Base-by-base conservation (phyloP, 1,139 yeast species). In the Yamadazyma diddensiae region DNA sequence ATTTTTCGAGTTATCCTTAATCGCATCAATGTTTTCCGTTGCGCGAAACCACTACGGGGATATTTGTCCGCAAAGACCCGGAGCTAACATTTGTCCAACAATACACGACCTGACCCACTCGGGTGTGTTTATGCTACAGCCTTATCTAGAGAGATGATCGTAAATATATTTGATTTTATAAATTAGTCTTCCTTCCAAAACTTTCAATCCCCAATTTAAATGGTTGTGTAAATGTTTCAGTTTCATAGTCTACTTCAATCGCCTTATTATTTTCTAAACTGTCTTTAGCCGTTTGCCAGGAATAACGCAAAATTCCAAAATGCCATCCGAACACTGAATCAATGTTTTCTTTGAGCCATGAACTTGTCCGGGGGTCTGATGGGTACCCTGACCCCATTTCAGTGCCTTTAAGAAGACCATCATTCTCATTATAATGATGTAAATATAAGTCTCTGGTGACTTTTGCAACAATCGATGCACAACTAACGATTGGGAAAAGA, bases 391-490 rank as follows among this genome's bases (percentile, higher is more conserved):
- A 84, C 0, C 97, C 97, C 59, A 90, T 69, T 15, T 44, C 53
- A 3, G 54, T 53, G 12, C 57, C 60, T 20, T 48, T 46, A 21
- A 61, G 41, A 10, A 49, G 30, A 9, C 41, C 38, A n/a, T 57
- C 34, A 12, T 46, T 39, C 15, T 46, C 33, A 33, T 50, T 53
- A 45, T 41, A 65, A 47, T 53, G 57, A 25, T 70, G 60, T 37
- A 92, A 62, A 30, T 81, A 77, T 33, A 77, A 65, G 56, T 92
- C 98, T 50, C 99, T 73, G 0, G 98, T 87, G 3, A 92, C 98
- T 54, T 92, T 92, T 5, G 99, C 99, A 31, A 92, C 90, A 35
- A 92, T 86, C n/a, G 95, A 84, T 0, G 98, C 99, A 1, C 94
- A 86, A 56, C 95, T 83, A 4, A 94, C 99, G 31, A 88, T 82